Percentiles rank a stretch among this genome's conserved stretches.
These are phyloP conservation scores for Exophiala sp. DNA, from an alignment of 2,329 filamentous ascomycete species.

Conservation along the genomic window DNA sequence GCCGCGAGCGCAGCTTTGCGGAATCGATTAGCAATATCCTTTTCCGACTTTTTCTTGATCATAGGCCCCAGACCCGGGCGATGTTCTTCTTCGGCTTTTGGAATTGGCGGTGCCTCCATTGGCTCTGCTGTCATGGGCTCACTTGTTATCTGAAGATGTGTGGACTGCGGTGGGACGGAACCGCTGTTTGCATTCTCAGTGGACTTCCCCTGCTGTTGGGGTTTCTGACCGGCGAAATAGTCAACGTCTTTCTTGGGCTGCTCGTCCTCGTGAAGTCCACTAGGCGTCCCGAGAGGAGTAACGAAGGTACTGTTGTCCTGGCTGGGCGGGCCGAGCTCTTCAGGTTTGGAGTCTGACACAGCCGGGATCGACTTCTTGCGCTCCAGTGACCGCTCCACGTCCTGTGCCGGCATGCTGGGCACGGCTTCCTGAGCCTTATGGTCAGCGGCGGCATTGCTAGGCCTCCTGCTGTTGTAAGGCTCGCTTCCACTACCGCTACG, in stretches of 20 bases:
- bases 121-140: constrained; percentile 18
- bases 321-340: constrained; percentile 30
- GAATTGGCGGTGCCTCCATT: constrained; percentile 39
- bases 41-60: constrained; percentile 69
- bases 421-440: constrained; percentile 13
- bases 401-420: constrained; percentile 13
- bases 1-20: constrained; percentile 74
- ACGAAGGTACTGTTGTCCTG: constrained; percentile 33
- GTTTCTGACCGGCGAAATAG: constrained; percentile 14
- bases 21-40: constrained; percentile 68
- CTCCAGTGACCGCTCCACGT: constrained; percentile 15
- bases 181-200: constrained; percentile 6
- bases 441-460: constrained; percentile 18
- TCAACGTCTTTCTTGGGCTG: constrained; percentile 6
- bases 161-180: constrained; percentile 6
- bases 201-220: background rate
- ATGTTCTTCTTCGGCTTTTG: constrained; percentile 48
- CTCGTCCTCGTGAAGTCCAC: constrained; percentile 31
- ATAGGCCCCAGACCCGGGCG: constrained; percentile 83
- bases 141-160: constrained; percentile 10
- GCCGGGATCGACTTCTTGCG: constrained; percentile 9
- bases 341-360: constrained; percentile 28
- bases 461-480: constrained; percentile 8
- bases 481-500: constrained; percentile 10
- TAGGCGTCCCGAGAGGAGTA: constrained; percentile 35